phyloP scores from a whole-genome alignment of 2,329 filamentous ascomycete species.

The Colletotrichum endophyticum region DNA sequence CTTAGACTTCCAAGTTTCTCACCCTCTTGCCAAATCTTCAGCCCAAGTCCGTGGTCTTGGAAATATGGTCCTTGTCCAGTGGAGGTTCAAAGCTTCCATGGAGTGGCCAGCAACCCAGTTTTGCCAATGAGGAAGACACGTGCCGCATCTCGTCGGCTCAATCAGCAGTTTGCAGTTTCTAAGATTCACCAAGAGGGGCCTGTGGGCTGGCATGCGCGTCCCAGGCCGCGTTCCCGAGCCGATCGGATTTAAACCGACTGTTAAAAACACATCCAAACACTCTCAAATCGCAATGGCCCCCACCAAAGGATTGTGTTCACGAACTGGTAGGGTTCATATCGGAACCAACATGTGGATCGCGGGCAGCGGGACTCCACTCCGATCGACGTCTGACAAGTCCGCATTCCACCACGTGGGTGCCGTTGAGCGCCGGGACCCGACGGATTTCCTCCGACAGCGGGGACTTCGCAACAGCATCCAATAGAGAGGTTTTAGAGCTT shows the following conservation, averaged over 20 bases:
- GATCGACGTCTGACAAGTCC: constrained; percentile 6
- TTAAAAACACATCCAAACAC: background rate
- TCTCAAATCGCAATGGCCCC: background rate
- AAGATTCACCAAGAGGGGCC: background rate
- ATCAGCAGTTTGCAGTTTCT: background rate
- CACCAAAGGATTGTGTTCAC: background rate
- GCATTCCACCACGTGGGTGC: constrained; percentile 6
- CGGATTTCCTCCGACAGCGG: background rate
- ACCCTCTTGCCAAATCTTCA: background rate
- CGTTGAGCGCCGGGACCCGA: background rate
- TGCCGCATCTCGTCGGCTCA: background rate
- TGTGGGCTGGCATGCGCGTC: background rate
- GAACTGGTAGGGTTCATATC: background rate
- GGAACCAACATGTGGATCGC: background rate
- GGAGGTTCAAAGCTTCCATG: background rate
- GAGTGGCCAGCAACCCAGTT: background rate
- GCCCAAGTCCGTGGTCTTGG: background rate
- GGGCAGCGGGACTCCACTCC: background rate
- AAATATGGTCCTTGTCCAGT: background rate
- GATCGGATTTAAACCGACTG: background rate
- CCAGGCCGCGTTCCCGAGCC: background rate
- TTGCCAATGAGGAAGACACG: background rate
- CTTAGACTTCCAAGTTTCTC: background rate
- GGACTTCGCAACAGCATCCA: background rate
- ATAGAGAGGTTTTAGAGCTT: background rate